Evolutionary conservation across 1,139 yeast species (phyloP).

Genomic region (Petasospora rhodanensis): DNA sequence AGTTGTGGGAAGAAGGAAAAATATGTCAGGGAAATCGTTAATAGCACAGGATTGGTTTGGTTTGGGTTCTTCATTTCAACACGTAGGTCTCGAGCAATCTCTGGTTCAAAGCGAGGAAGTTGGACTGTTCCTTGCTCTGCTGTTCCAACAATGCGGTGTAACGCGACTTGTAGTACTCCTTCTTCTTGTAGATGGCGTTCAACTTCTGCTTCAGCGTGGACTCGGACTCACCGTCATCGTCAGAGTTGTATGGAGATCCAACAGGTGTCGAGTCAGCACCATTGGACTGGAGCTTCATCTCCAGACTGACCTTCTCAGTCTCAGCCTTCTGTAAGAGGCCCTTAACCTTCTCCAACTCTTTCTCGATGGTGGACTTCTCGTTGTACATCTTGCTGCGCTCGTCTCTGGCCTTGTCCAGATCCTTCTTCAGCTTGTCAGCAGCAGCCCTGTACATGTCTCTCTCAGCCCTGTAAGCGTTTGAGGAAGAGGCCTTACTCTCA

Average conservation of each 20-base stretch:
- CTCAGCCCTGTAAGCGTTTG: slow-evolving; percentile 9
- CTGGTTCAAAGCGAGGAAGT: slow-evolving; percentile 8
- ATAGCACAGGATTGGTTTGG: too few species aligned
- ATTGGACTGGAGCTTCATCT: slow-evolving; percentile 8
- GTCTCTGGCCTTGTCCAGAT: not conserved
- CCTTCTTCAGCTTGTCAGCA: slow-evolving; percentile 2
- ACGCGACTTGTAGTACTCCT: slow-evolving; percentile 16
- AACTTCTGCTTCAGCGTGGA: not conserved
- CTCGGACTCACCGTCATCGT: slow-evolving; percentile 1
- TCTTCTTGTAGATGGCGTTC: slow-evolving; percentile 8
- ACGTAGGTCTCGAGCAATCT: slow-evolving; percentile 14
- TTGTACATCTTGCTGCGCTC: not conserved
- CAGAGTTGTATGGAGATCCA: slow-evolving; percentile 3
- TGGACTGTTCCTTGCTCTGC: slow-evolving; percentile 12
- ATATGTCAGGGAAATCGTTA: too few species aligned
- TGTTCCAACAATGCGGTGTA: slow-evolving; percentile 12
- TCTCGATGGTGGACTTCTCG: slow-evolving; percentile 1
- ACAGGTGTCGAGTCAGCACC: slow-evolving; percentile 1
- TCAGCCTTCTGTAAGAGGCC: slow-evolving; percentile 1
- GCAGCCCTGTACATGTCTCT: slow-evolving; percentile 10
- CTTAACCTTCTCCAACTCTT: slow-evolving; percentile 3
- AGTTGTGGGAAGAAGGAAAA: too few species aligned
- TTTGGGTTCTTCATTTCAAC: slow-evolving; percentile 3
- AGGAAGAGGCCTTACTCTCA: not conserved
- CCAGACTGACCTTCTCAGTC: slow-evolving; percentile 8